phyloP scores from a whole-genome alignment of 352 stramenopile genomes.

The Phytophthora idaei region DNA sequence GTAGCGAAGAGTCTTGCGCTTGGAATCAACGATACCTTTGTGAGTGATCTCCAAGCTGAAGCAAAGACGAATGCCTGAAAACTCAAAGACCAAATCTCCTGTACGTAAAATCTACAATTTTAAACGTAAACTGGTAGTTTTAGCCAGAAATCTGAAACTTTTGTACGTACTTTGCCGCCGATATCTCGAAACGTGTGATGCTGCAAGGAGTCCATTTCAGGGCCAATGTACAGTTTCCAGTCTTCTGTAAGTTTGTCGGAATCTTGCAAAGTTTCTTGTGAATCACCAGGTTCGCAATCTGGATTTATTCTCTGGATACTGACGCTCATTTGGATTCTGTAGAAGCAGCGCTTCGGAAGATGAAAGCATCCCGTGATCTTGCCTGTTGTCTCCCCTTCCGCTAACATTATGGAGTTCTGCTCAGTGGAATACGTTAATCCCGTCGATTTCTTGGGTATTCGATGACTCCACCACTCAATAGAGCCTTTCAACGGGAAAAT shows the following conservation, averaged over 20 bases:
- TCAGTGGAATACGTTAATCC: conserved; percentile 36
- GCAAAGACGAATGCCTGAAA: conserved; percentile 58
- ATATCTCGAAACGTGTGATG: conserved; percentile 48
- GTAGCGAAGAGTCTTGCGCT: conserved; percentile 23
- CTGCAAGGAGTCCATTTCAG: conserved; percentile 67
- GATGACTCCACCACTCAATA: conserved; percentile 72
- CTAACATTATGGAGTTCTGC: conserved; percentile 29
- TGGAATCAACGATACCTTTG: conserved; percentile 6
- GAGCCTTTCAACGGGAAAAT: conserved; percentile 65
- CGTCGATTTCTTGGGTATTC: conserved; percentile 43
- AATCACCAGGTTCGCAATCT: neutral
- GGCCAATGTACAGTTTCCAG: conserved; percentile 55
- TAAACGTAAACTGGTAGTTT: neutral
- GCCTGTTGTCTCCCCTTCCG: conserved; percentile 20
- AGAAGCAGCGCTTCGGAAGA: conserved; percentile 61
- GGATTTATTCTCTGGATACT: conserved; percentile 6
- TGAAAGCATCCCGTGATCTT: conserved; percentile 43
- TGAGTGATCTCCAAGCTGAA: conserved; percentile 64
- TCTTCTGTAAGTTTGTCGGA: conserved; percentile 15
- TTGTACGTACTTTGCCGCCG: conserved; percentile 41
- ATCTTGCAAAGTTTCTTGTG: neutral
- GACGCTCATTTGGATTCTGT: conserved; percentile 46
- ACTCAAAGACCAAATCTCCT: conserved; percentile 55
- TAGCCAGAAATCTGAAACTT: neutral
- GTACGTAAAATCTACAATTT: conserved; percentile 29